phyloP scores from a whole-genome alignment of 306 rosid genomes.

The Rosa chinensis region DNA sequence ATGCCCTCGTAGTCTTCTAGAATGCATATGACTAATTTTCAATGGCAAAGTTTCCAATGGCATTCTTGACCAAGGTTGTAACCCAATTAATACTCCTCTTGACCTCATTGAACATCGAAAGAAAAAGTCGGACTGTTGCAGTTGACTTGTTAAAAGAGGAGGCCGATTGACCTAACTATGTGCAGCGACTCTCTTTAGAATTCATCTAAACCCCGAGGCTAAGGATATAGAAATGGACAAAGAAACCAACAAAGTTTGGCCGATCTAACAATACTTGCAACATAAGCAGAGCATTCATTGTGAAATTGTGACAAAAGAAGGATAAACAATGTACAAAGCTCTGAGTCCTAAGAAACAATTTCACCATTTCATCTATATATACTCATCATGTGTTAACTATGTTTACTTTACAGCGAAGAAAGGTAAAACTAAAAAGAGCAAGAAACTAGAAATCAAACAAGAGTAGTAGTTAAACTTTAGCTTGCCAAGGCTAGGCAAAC shows the following conservation, averaged over 20 bases:
- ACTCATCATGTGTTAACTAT: conserved; percentile 36
- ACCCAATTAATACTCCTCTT: neutral
- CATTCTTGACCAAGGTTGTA: neutral
- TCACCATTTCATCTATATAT: conserved; percentile 47
- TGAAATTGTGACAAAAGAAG: neutral
- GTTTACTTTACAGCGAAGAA: conserved; percentile 48
- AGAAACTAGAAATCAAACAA: conserved; percentile 18
- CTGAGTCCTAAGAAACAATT: conserved; percentile 34
- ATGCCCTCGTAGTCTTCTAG: neutral
- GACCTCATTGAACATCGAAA: neutral
- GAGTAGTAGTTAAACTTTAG: conserved; percentile 20
- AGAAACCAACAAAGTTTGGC: neutral
- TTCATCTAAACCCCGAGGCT: neutral
- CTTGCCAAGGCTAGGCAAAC: conserved; percentile 29
- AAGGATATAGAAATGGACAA: neutral
- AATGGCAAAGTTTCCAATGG: neutral
- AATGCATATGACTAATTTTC: neutral
- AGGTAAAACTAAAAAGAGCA: conserved; percentile 26
- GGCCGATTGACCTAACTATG: neutral
- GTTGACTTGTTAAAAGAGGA: neutral
- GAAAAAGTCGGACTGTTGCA: too few relatives aligned
- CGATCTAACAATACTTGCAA: neutral
- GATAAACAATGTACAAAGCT: neutral
- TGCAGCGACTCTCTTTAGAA: neutral
- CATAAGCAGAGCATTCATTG: neutral